Evolutionary conservation across 306 rosid genomes (phyloP).

Genomic region (Dryas drummondii): DNA sequence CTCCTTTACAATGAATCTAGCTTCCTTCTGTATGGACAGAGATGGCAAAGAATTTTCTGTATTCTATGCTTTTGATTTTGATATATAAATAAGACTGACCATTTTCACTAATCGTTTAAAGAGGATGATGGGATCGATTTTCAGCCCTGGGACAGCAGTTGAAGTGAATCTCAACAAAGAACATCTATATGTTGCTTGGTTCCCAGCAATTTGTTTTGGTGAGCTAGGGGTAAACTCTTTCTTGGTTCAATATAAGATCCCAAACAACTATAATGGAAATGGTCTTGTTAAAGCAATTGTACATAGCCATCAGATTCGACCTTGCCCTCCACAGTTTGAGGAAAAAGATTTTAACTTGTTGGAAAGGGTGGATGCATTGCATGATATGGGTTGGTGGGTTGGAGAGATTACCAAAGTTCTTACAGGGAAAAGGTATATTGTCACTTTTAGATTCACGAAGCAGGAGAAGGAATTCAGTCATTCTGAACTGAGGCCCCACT

Average conservation of each 20-base stretch:
- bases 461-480: constrained; percentile 1
- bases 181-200: not conserved
- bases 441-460: not conserved
- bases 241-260: constrained; percentile 11
- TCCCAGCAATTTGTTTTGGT: constrained; percentile 22
- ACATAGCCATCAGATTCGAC: constrained; percentile 14
- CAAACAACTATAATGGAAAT: not conserved
- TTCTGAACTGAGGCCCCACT: constrained; percentile 19
- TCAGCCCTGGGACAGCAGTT: constrained; percentile 1
- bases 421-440: not conserved
- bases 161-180: constrained; percentile 7
- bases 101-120: not conserved
- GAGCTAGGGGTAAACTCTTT: constrained; percentile 5
- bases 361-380: constrained; percentile 14
- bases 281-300: constrained; percentile 5
- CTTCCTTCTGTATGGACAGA: not conserved
- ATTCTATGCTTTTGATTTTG: not conserved
- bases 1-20: not conserved
- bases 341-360: not conserved
- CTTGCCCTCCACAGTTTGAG: constrained; percentile 7
- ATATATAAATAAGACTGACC: not conserved
- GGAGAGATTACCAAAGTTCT: constrained; percentile 10
- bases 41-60: not conserved
- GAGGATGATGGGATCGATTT: not conserved
- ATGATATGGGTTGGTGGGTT: constrained; percentile 20